A percentile compares a stretch with the other conserved stretches of the same genome.
These are phyloP conservation scores for Lepidium didymum DNA, from an alignment of 345 rosid genomes.

Conservation along the genomic window DNA sequence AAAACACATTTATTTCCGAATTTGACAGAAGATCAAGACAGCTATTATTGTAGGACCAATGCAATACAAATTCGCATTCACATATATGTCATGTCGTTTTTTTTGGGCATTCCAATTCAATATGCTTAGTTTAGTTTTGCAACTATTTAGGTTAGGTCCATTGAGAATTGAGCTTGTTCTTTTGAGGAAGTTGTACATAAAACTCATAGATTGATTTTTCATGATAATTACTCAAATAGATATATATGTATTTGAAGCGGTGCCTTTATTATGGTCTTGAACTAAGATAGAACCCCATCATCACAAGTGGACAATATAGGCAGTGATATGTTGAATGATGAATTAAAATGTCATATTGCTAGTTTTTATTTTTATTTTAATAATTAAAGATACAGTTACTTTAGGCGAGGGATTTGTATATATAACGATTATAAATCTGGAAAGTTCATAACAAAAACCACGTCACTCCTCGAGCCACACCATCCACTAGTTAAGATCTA, in stretches of 20 bases:
- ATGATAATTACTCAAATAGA: background rate
- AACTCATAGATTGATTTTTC: background rate
- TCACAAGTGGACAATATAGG: background rate
- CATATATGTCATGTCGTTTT: slow-evolving; percentile 24
- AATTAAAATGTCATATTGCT: background rate
- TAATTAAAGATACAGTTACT: background rate
- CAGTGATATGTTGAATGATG: background rate
- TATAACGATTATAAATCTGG: slow-evolving; percentile 1
- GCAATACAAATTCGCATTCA: slow-evolving; percentile 23
- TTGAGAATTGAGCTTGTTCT: background rate
- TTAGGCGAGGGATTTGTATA: background rate
- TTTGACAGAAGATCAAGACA: slow-evolving; percentile 15
- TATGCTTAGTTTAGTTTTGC: slow-evolving; percentile 11
- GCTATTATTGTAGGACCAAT: slow-evolving; percentile 30
- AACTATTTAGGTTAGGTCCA: background rate
- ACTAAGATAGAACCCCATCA: background rate
- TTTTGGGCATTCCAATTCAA: slow-evolving; percentile 17
- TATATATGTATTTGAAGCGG: slow-evolving; percentile 6
- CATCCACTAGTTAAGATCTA: slow-evolving; percentile 21
- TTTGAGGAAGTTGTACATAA: background rate
- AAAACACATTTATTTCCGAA: background rate
- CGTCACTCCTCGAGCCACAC: slow-evolving; percentile 70
- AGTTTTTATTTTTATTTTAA: background rate
- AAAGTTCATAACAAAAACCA: slow-evolving; percentile 22
- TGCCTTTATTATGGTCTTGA: slow-evolving; percentile 1